Base-by-base conservation (phyloP, 176 grass and related monocot genomes). In the Cymbopogon citratus region DNA sequence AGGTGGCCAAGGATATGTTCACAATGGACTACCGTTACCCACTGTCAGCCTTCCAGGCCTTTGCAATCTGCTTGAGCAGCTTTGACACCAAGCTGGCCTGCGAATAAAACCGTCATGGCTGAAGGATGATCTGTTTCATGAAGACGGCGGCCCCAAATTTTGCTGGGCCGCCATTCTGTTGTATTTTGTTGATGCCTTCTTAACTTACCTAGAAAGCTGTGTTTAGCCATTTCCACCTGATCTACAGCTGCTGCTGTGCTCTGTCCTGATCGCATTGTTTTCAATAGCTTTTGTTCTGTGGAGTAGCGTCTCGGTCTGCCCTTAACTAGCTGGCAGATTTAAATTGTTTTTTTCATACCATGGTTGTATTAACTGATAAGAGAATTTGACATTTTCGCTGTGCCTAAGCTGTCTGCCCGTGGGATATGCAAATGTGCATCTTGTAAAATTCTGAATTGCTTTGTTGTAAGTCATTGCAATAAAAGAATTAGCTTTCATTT, bases 41-140 rank as follows among this genome's bases (percentile, higher is more conserved):
- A 2, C 75, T 95, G 5, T 95, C 93, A 12, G 93, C 89, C 0
- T 94, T 91, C 84, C 92, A 94, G 89, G 92, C 92, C 34, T 94
- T 94, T 25, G 89, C 92, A 6, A 92, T 95, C 76, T 95, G 93
- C 87, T 59, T 95, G 70, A 92, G 90, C 74, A 95, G 90, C 80
- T 92, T 95, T 3, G 92, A 95, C 82, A 95, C 87, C 70, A 95
- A 95, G 74, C 82, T 92, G 70, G 90, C 93, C n/a, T 92, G 87
- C 48, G 93, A 92, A 84, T 95, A 82, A 86, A 75, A 29, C 33
- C 21, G 12, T 73, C 33, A 27, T 31, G 24, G 68, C 21, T 0
- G 11, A 76, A 84, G 27, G 39, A 66, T 52, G 39, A 59, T 63
- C n/a, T 36, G 29, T 56, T 70, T 57, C 46, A 21, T 40, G 65